phyloP scores from a whole-genome alignment of 2,329 filamentous ascomycete genomes.

The Shiraia bambusicola region DNA sequence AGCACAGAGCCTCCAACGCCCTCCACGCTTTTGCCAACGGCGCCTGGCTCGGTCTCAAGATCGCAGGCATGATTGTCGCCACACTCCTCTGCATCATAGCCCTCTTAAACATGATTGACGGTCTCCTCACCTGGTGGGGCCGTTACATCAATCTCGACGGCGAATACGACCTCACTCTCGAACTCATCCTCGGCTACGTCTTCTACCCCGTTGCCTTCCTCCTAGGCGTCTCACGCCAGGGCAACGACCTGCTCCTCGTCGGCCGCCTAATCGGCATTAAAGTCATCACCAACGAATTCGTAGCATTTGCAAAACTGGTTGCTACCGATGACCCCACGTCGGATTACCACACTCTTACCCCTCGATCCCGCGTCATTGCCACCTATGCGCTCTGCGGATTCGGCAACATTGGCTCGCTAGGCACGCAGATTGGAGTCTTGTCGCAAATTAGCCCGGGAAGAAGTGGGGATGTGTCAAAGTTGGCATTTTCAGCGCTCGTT shows the following conservation, averaged over 20 bases:
- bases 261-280: conserved; percentile 80
- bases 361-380: conserved; percentile 75
- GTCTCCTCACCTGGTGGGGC: conserved; percentile 81
- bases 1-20: conserved; percentile 74
- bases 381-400: conserved; percentile 77
- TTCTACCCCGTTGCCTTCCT: conserved; percentile 78
- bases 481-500: conserved; percentile 75
- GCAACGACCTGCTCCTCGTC: conserved; percentile 67
- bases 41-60: conserved; percentile 82
- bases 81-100: conserved; percentile 84
- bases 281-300: conserved; percentile 83
- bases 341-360: conserved; percentile 60
- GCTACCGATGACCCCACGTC: conserved; percentile 43
- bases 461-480: conserved; percentile 70
- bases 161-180: conserved; percentile 68
- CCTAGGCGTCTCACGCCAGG: conserved; percentile 69
- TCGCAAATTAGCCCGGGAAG: conserved; percentile 76
- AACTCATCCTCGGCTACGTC: conserved; percentile 75
- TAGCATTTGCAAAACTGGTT: conserved; percentile 65
- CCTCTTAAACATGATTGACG: conserved; percentile 71
- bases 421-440: conserved; percentile 86
- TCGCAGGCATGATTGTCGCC: conserved; percentile 77
- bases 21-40: conserved; percentile 85
- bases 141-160: conserved; percentile 71
- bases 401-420: conserved; percentile 83